A percentile compares a stretch with the other conserved stretches of the same genome.
These are phyloP conservation scores for Phytophthora chlamydospora DNA, from an alignment of 352 stramenopile species.

Conservation along the genomic window DNA sequence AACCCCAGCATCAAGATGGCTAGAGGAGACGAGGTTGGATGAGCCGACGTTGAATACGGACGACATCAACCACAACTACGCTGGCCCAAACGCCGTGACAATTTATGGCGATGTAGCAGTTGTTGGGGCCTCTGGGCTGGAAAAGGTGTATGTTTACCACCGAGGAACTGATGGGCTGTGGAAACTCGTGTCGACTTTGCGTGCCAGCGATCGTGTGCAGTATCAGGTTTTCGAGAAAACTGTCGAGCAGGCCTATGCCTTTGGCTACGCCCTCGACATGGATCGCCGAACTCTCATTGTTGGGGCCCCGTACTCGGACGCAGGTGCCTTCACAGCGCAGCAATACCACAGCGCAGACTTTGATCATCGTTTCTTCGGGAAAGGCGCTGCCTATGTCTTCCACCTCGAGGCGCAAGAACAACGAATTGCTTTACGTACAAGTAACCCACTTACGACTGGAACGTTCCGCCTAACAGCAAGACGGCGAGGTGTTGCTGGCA, in stretches of 20 bases:
- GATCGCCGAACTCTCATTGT: slow-evolving; percentile 89
- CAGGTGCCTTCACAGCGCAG: slow-evolving; percentile 59
- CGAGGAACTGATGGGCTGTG: slow-evolving; percentile 48
- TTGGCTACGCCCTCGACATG: slow-evolving; percentile 87
- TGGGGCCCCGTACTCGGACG: slow-evolving; percentile 84
- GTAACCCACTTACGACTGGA: slow-evolving; percentile 64
- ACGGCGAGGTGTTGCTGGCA: slow-evolving; percentile 63
- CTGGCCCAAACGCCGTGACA: slow-evolving; percentile 65
- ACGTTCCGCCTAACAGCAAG: slow-evolving; percentile 78
- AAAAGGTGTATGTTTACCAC: slow-evolving; percentile 80
- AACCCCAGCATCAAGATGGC: slow-evolving; percentile 44
- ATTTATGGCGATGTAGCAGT: slow-evolving; percentile 90
- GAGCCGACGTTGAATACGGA: slow-evolving; percentile 41
- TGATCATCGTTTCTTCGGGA: slow-evolving; percentile 69
- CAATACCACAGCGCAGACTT: slow-evolving; percentile 69
- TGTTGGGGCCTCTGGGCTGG: slow-evolving; percentile 82
- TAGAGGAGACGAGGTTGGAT: slow-evolving; percentile 47
- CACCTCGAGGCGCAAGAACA: slow-evolving; percentile 81
- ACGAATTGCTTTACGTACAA: slow-evolving; percentile 57
- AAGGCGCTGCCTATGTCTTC: slow-evolving; percentile 78
- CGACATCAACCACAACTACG: slow-evolving; percentile 69
- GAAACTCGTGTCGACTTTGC: slow-evolving; percentile 60
- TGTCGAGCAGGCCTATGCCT: slow-evolving; percentile 88
- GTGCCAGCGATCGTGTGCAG: slow-evolving; percentile 85
- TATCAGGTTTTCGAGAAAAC: slow-evolving; percentile 77